These are phyloP conservation scores for Cadophora luteo-olivacea DNA, from an alignment of 2,329 filamentous ascomycete genomes.

Conservation along the genomic window DNA sequence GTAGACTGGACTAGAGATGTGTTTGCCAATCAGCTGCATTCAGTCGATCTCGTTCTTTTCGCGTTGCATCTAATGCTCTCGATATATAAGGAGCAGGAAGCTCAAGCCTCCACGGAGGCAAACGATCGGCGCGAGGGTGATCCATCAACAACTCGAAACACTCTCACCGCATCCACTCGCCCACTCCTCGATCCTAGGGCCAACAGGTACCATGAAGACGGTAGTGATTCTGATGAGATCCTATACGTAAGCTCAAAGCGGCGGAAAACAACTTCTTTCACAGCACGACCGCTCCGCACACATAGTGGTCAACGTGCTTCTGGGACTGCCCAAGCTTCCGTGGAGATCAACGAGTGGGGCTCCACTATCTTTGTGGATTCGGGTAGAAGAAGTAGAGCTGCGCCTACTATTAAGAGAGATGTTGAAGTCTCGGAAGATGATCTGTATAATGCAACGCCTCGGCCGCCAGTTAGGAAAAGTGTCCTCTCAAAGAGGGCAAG, in stretches of 20 bases:
- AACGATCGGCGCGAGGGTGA: neutral
- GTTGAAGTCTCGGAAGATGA: neutral
- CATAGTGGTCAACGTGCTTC: neutral
- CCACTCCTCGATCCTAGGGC: neutral
- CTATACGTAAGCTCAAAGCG: neutral
- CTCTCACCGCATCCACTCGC: neutral
- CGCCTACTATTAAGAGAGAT: neutral
- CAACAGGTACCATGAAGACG: neutral
- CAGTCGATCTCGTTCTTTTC: neutral
- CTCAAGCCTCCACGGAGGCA: neutral
- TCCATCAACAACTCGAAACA: neutral
- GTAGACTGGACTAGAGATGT: neutral
- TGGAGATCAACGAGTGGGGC: neutral
- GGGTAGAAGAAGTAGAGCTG: neutral
- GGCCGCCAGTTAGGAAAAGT: neutral
- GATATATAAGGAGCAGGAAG: neutral
- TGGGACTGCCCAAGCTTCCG: neutral
- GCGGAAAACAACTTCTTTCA: neutral
- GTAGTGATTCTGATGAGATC: neutral
- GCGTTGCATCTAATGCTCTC: neutral
- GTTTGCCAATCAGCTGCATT: neutral
- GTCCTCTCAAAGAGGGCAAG: neutral
- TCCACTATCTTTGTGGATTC: neutral
- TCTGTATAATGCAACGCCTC: conserved; percentile 13
- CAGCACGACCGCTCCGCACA: neutral